Base-by-base conservation (phyloP, 2,329 filamentous ascomycete genomes). In the Cladophialophora chaetospira region DNA sequence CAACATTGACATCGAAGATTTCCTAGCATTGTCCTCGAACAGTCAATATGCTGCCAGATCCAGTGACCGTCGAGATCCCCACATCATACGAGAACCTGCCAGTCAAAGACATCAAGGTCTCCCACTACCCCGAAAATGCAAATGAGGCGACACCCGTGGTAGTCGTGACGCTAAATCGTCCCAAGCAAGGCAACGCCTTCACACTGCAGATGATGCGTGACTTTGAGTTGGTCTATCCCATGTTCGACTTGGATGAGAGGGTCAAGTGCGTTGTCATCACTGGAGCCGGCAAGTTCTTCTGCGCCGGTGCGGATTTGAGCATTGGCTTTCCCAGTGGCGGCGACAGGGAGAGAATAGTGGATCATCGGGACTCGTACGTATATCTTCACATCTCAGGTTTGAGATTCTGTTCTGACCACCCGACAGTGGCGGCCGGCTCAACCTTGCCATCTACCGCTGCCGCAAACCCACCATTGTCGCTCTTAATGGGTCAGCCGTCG, bases 401-500 rank as follows among this genome's bases (percentile, higher is more conserved):
- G 49, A 35, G 13, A 19, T 10, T 15, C 29, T 9, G 13, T 17
- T 11, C 33, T 11, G 1, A 2, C 53, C 11, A 8, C 9, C 13
- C 28, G 15, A 26, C 35, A 61, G 62, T 38, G 75, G 76, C 60
- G 77, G 77, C 25, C 69, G 75, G 51, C 73, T 78, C 9, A 68
- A 70, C 26, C 75, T 84, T 33, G 78, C 80, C n/a, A 82, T 84
- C 58, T 77, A 82, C 65, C 71, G 76, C 60, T 83, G 81, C 65
- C 75, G 80, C 63, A 86, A 85, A 68, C 83, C 83, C 47, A 77
- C 82, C 31, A 74, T 85, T 50, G 80, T 77, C 0, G 83, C 82
- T 4, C 72, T 85, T 54, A 83, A 85, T 66, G 83, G 83, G n/a
- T 75, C 75, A 47, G 82, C 81, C n/a, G 82, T 84, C 3, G 83